Evolutionary conservation across 345 rosid species (phyloP).

Genomic region (Melaleuca quinquenervia): DNA sequence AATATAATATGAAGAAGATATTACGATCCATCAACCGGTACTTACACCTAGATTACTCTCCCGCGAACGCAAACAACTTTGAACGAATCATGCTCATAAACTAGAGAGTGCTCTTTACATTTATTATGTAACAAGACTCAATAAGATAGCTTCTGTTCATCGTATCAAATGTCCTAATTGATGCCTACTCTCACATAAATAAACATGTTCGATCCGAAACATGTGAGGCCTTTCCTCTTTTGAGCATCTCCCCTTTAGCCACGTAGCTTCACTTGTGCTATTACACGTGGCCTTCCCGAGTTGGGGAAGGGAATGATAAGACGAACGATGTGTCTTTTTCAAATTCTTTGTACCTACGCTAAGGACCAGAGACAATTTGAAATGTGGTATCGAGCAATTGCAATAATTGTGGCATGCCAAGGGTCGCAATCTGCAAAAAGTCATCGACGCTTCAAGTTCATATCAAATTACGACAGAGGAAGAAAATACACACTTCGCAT

Average conservation of each 20-base stretch:
- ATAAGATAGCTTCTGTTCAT: not conserved
- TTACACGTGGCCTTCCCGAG: not conserved
- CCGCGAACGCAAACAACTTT: not conserved
- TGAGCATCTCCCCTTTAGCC: not conserved
- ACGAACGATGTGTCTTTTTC: not conserved
- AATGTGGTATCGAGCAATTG: not conserved
- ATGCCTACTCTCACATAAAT: not conserved
- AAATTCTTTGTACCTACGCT: not conserved
- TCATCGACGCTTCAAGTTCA: not conserved
- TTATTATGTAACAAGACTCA: not conserved
- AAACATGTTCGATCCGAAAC: not conserved
- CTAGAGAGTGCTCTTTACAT: not conserved
- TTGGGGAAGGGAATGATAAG: not conserved
- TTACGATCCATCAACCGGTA: not conserved
- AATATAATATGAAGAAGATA: not conserved
- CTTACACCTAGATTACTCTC: not conserved
- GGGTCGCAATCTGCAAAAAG: not conserved
- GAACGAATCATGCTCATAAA: not conserved
- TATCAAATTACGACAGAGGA: not conserved
- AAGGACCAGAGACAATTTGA: not conserved
- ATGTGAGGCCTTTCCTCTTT: not conserved
- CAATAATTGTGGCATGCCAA: not conserved
- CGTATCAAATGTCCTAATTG: not conserved
- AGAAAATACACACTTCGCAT: not conserved
- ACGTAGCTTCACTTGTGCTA: not conserved